A percentile compares a stretch with the other conserved stretches of the same genome.
phyloP scores from a whole-genome alignment of 1,139 yeast genomes.

The Torulaspora globosa region DNA sequence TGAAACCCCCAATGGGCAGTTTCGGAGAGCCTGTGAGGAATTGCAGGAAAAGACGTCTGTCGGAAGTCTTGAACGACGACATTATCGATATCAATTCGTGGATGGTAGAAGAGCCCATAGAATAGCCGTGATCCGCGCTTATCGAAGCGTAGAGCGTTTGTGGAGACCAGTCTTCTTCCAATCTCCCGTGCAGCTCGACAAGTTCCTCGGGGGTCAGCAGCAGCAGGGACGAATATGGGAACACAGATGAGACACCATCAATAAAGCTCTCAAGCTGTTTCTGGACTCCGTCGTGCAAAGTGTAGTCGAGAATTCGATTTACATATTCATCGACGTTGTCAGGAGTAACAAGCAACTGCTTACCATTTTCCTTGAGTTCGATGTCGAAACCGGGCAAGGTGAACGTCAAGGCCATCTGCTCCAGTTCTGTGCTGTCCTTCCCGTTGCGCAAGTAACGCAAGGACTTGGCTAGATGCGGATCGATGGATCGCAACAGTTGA shows the following conservation, averaged over 20 bases:
- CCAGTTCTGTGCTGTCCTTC: conserved; percentile 34
- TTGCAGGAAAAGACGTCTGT: conserved; percentile 73
- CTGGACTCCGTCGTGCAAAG: conserved; percentile 60
- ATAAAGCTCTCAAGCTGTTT: conserved; percentile 66
- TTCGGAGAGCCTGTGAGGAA: conserved; percentile 93
- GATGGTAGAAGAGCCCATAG: conserved; percentile 63
- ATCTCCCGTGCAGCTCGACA: conserved; percentile 63
- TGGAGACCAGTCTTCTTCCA: conserved; percentile 82
- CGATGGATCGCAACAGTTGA: conserved; percentile 50
- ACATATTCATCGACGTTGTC: conserved; percentile 59
- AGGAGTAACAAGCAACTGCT: conserved; percentile 45
- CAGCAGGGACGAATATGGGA: conserved; percentile 69
- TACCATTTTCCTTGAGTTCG: conserved; percentile 57
- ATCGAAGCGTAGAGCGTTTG: conserved; percentile 57
- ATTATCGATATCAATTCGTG: conserved; percentile 57
- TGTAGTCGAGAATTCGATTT: conserved; percentile 53
- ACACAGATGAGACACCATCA: conserved; percentile 78
- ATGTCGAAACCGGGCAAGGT: conserved; percentile 73
- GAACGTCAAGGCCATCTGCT: conserved; percentile 58
- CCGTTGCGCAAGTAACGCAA: conserved; percentile 50
- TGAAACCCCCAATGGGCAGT: conserved; percentile 91
- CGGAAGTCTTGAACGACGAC: conserved; percentile 48
- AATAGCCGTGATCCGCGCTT: conserved; percentile 89
- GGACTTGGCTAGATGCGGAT: conserved; percentile 59
- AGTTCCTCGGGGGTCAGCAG: conserved; percentile 74